Conservation (phyloP, 352 stramenopile species). For the Saprolegnia parasitica region DNA sequence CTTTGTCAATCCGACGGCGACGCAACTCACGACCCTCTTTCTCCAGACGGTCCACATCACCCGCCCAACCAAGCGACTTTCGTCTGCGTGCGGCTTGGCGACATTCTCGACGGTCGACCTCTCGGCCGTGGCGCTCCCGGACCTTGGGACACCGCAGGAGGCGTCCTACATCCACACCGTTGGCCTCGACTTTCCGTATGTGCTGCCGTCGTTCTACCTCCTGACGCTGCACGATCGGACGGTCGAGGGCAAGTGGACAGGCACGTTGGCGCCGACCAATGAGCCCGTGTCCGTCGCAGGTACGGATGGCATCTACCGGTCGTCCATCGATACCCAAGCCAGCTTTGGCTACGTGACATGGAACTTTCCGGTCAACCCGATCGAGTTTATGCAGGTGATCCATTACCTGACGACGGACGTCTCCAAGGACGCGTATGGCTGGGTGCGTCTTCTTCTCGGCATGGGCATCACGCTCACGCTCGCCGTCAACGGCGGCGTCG, state of each 20-base stretch:
- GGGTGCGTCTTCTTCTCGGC: neutral
- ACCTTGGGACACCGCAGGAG: neutral
- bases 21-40: neutral
- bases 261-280: neutral
- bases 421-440: neutral
- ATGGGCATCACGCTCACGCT: neutral
- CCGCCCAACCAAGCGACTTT: neutral
- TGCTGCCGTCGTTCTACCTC: neutral
- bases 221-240: neutral
- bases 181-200: conserved; percentile 3
- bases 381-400: neutral
- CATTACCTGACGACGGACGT: neutral
- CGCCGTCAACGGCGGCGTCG: neutral
- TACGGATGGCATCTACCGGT: conserved; percentile 8
- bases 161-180: neutral
- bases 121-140: neutral
- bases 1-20: neutral
- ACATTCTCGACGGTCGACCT: neutral
- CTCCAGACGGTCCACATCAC: neutral
- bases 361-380: neutral
- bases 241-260: neutral
- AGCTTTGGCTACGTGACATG: conserved; percentile 12
- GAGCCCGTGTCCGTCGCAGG: neutral
- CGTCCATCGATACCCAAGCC: conserved; percentile 4
- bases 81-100: neutral